Evolutionary conservation across 495 filamentous ascomycete species (phyloP), one percentile per base, ranked within the genome.

Genomic region (Apodospora peruviana): DNA sequence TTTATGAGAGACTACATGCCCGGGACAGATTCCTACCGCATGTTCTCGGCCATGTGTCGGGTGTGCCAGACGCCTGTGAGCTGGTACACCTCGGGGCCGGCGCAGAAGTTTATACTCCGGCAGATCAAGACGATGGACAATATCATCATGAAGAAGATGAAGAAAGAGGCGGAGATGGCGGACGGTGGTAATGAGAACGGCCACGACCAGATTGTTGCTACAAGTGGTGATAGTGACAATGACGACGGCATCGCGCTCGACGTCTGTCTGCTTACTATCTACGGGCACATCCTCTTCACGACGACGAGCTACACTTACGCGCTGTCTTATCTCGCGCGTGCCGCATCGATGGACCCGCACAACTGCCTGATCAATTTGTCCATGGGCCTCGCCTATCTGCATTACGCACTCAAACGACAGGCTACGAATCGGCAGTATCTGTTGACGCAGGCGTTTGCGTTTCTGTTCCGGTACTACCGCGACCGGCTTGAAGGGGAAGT

Each of bases 121-220:
- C 88, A 91, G 65, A 85, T 96, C 67, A 95, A 95, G 64, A 83
- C 84, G 12, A 89, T 95, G 80, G 93, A 98, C 59, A 72, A 54
- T 45, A 55, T 64, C 24, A 50, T 62, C 37, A 59, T 59, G 50
- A 50, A 48, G 18, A 19, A 12, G n/a, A 19, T 20, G 9, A 34
- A 32, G 20, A 21, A 40, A 22, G 3, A 19, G 20, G 12, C 19
- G 10, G 5, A 11, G 36, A 21, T 38, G 5, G 43, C 46, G 10
- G 40, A 25, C 2, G 25, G 10, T 17, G 29, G 17, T 1, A 23
- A 5, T 5, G 17, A 16, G n/a, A 11, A 47, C 7, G 5, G 17
- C 52, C 20, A 53, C 49, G 40, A 49, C 44, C 55, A 43, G 53
- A 52, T 20, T 20, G 48, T 55, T 29, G 52, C 51, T 4, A 21